Percentiles rank a stretch among this genome's conserved stretches.
Conservation (phyloP, 345 rosid genomes). For the Psidium friedrichsthalianum region DNA sequence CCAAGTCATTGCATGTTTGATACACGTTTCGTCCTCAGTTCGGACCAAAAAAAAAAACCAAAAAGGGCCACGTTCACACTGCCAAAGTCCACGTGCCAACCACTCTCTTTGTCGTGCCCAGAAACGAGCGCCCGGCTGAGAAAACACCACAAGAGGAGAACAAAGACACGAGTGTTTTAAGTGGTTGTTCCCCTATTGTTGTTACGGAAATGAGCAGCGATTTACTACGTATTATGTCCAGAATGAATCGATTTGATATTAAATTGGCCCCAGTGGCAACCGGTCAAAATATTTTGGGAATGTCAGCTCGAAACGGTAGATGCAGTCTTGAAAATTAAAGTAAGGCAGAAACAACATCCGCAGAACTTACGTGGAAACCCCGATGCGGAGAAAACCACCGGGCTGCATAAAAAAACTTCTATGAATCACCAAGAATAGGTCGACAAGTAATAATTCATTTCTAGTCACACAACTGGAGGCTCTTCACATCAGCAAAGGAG, state of each 20-base stretch:
- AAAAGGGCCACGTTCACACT: not conserved
- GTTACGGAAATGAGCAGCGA: not conserved
- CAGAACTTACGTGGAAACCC: not conserved
- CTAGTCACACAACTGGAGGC: not conserved
- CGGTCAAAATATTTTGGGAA: not conserved
- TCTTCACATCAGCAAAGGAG: rapidly evolving
- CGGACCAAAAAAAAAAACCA: too few species aligned
- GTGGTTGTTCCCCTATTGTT: too few species aligned
- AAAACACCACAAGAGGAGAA: too few species aligned
- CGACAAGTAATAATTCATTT: not conserved
- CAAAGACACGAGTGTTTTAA: too few species aligned
- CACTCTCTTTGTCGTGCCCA: not conserved
- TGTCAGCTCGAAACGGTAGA: not conserved
- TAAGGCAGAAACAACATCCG: not conserved
- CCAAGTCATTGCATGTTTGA: not conserved
- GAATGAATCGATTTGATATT: not conserved
- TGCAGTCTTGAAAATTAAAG: not conserved
- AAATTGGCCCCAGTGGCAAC: not conserved
- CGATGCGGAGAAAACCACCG: not conserved
- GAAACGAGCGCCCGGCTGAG: not conserved
- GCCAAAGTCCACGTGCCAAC: not conserved
- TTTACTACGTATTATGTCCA: not conserved
- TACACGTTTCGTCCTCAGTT: not conserved
- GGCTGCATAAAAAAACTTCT: not conserved
- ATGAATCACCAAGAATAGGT: not conserved